A percentile compares a stretch with the other conserved stretches of the same genome.
Evolutionary conservation across 257 asterid species (phyloP).

Genomic region (Solanum tarapatanum): DNA sequence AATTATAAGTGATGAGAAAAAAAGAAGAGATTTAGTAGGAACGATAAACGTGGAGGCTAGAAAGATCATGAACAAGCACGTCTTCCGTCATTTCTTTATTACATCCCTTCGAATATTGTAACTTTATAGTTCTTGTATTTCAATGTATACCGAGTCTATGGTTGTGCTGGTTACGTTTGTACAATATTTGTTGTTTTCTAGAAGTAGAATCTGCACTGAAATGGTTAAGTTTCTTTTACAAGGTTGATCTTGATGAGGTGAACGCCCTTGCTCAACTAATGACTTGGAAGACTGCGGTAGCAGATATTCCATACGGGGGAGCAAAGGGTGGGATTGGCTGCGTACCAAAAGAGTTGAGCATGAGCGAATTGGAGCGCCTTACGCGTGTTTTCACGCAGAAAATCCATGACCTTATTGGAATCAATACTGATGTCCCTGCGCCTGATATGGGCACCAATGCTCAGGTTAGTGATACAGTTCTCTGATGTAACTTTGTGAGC

Average conservation of each 20-base stretch:
- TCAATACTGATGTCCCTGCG: slow-evolving; percentile 90
- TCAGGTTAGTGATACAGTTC: slow-evolving; percentile 39
- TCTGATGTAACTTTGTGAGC: background rate
- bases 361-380: slow-evolving; percentile 84
- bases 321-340: slow-evolving; percentile 99
- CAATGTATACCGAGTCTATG: background rate
- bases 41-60: background rate
- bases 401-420: slow-evolving; percentile 92
- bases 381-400: slow-evolving; percentile 96
- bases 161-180: background rate
- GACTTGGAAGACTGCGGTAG: slow-evolving; percentile 99
- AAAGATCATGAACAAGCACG: background rate
- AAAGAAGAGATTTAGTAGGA: background rate
- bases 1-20: background rate
- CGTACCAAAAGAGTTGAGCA: slow-evolving; percentile 58
- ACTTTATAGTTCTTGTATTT: background rate
- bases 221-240: background rate
- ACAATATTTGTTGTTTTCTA: background rate
- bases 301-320: slow-evolving; percentile 92
- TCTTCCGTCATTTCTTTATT: background rate
- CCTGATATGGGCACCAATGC: slow-evolving; percentile 99
- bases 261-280: slow-evolving; percentile 97
- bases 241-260: slow-evolving; percentile 98
- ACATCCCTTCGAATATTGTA: background rate
- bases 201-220: slow-evolving; percentile 7